Evolutionary conservation across 75 land plant genomes (phyloP).

Genomic region (Selaginella tamariscina): DNA sequence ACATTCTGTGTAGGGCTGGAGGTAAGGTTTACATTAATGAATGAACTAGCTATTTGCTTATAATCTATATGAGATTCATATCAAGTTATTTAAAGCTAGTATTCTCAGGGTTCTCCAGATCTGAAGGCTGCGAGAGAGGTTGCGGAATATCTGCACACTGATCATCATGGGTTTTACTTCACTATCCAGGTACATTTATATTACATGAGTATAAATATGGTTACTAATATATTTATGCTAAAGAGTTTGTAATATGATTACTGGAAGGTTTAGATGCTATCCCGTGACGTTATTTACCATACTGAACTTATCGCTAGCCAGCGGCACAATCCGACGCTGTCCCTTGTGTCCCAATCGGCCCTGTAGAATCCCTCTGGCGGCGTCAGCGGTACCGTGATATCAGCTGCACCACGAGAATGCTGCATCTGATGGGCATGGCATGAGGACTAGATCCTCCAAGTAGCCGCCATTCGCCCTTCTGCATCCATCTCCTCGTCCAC

Average conservation of each 20-base stretch:
- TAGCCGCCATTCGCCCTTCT: no score
- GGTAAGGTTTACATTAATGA: neutral
- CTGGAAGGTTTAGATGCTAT: slow-evolving; percentile 8
- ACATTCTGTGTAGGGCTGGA: slow-evolving; percentile 5
- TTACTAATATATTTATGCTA: neutral
- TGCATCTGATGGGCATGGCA: no score
- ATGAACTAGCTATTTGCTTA: neutral
- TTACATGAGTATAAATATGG: neutral
- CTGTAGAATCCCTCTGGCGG: neutral
- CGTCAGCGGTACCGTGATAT: neutral
- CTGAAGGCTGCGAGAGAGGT: slow-evolving; percentile 8
- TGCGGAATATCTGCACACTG: slow-evolving; percentile 2
- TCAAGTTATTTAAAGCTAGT: no score
- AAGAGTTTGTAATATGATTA: neutral
- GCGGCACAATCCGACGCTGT: slow-evolving; percentile 61
- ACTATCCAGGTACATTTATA: slow-evolving; percentile 2
- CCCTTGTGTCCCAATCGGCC: slow-evolving; percentile 86
- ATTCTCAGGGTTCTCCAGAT: slow-evolving; percentile 12
- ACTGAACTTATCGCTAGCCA: slow-evolving; percentile 28
- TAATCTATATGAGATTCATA: no score
- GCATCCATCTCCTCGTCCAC: neutral
- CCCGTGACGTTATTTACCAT: slow-evolving; percentile 3
- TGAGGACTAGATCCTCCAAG: no score
- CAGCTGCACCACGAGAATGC: neutral
- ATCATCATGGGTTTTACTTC: slow-evolving; percentile 7